These are phyloP conservation scores for Trichoderma koningiopsis DNA, from an alignment of 2,329 filamentous ascomycete species.

Conservation along the genomic window DNA sequence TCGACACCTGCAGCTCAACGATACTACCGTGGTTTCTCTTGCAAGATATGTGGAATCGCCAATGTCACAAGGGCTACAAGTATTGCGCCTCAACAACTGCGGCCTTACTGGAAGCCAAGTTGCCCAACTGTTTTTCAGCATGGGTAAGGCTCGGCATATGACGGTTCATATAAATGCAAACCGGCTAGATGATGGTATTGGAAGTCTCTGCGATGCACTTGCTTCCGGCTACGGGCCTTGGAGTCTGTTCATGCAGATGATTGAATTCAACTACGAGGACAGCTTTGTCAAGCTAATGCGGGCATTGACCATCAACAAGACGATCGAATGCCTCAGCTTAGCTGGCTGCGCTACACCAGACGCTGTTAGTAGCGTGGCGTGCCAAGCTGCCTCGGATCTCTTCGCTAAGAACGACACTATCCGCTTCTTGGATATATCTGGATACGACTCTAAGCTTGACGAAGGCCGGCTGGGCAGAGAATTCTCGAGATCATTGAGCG, in stretches of 20 bases:
- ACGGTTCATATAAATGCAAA: conserved; percentile 55
- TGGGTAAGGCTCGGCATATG: conserved; percentile 52
- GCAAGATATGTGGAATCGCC: conserved; percentile 49
- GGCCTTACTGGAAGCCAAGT: conserved; percentile 54
- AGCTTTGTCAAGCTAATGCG: conserved; percentile 55
- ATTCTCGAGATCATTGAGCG: conserved; percentile 53
- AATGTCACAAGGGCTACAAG: conserved; percentile 45
- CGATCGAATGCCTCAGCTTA: conserved; percentile 55
- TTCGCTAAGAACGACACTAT: conserved; percentile 55
- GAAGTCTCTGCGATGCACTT: conserved; percentile 53
- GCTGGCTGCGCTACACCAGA: conserved; percentile 56
- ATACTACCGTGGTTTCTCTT: conserved; percentile 50
- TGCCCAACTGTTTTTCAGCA: conserved; percentile 53
- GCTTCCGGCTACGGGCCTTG: conserved; percentile 51
- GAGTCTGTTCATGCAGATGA: conserved; percentile 57
- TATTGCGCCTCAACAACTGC: conserved; percentile 54
- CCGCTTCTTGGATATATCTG: conserved; percentile 58
- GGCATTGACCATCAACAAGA: conserved; percentile 52
- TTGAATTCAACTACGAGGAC: conserved; percentile 56
- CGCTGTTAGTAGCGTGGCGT: conserved; percentile 50
- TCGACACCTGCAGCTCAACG: conserved; percentile 46
- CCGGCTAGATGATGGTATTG: conserved; percentile 55
- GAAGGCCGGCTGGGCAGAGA: conserved; percentile 58
- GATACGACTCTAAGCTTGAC: conserved; percentile 59
- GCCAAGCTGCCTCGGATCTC: conserved; percentile 51